phyloP scores from a whole-genome alignment of 306 rosid species.

The Astragalus glycyphyllos region DNA sequence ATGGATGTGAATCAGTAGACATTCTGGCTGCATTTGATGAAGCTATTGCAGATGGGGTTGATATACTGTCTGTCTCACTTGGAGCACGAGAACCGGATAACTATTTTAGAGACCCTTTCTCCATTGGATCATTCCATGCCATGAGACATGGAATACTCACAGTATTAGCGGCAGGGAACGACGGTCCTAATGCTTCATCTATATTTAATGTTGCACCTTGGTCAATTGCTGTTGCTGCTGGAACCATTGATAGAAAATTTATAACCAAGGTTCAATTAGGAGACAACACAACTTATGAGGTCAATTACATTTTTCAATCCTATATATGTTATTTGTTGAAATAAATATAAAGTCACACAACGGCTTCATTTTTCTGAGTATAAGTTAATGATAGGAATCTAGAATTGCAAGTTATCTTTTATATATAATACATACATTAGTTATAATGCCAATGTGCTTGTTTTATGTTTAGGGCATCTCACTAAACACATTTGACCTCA shows the following conservation, averaged over 20 bases:
- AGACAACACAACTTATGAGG: not conserved
- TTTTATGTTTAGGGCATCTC: slow-evolving; percentile 46
- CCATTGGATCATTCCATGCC: slow-evolving; percentile 60
- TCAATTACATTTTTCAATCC: not conserved
- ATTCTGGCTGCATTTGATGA: slow-evolving; percentile 50
- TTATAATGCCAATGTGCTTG: not conserved
- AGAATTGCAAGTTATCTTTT: not conserved
- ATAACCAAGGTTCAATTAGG: slow-evolving; percentile 47
- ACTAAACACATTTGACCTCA: slow-evolving; percentile 44
- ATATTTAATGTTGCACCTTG: slow-evolving; percentile 47
- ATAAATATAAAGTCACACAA: not conserved
- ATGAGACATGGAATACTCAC: slow-evolving; percentile 35
- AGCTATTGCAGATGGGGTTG: slow-evolving; percentile 62
- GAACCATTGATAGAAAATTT: slow-evolving; percentile 56
- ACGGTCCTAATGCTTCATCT: slow-evolving; percentile 39
- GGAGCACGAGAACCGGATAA: not conserved
- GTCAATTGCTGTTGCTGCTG: slow-evolving; percentile 60
- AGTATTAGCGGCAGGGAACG: slow-evolving; percentile 41
- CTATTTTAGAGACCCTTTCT: not conserved
- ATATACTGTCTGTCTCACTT: slow-evolving; percentile 49
- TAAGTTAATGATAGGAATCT: not conserved
- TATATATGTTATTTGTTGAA: not conserved
- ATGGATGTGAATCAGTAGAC: not conserved
- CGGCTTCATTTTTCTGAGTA: not conserved
- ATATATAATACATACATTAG: not conserved